phyloP scores from a whole-genome alignment of 176 grass and related monocot genomes.

The Cenchrus purpureus region DNA sequence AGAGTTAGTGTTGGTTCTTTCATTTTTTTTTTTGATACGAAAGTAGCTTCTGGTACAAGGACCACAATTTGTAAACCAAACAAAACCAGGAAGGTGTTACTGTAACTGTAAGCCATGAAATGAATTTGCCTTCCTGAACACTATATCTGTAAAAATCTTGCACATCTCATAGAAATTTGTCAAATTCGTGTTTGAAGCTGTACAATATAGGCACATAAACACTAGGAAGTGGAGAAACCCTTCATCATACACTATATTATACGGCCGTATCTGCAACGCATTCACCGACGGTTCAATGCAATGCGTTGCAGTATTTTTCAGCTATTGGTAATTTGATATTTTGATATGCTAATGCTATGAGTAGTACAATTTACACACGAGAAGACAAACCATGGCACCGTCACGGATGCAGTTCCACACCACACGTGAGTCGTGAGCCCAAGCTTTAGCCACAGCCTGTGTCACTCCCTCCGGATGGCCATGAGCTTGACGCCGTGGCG shows the following conservation, averaged over 20 bases:
- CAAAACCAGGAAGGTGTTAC: constrained; percentile 12
- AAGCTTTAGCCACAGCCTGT: neutral
- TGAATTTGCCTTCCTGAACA: constrained; percentile 22
- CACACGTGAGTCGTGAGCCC: neutral
- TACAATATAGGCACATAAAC: neutral
- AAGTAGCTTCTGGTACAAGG: constrained; percentile 15
- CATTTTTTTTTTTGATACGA: constrained; percentile 28
- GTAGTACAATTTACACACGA: neutral
- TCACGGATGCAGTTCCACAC: neutral
- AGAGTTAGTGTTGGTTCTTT: constrained; percentile 32
- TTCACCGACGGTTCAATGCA: neutral
- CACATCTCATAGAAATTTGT: neutral
- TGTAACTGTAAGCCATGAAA: neutral
- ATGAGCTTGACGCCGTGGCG: constrained; percentile 85
- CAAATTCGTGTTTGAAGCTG: neutral
- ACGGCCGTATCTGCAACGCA: neutral
- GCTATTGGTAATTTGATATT: neutral
- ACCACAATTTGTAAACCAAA: constrained; percentile 39
- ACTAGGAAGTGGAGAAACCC: neutral
- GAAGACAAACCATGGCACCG: neutral
- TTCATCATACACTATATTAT: neutral
- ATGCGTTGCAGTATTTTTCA: neutral
- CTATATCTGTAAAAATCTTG: neutral
- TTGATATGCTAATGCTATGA: neutral
- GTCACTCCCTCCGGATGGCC: constrained; percentile 43